Evolutionary conservation across 2,329 filamentous ascomycete genomes (phyloP).

Genomic region (Cercospora nicotianae): DNA sequence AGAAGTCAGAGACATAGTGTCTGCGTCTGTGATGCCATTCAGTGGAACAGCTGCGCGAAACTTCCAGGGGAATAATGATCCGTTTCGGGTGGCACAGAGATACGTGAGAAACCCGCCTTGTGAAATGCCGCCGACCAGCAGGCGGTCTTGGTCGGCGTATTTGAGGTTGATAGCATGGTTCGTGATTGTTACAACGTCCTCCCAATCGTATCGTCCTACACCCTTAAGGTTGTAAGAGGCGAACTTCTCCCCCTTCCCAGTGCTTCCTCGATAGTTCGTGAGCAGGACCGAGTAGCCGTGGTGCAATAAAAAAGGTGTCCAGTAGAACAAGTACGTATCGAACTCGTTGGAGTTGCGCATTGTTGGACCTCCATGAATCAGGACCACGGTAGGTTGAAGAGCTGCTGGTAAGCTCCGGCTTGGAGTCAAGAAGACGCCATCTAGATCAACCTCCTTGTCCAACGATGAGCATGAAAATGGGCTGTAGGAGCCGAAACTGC

Average conservation of each 20-base stretch:
- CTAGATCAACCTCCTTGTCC: constrained; percentile 36
- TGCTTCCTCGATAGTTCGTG: constrained; percentile 44
- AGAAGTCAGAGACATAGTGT: constrained; percentile 40
- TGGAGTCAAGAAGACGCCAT: constrained; percentile 36
- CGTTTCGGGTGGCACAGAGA: constrained; percentile 42
- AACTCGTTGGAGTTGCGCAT: constrained; percentile 36
- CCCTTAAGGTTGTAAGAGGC: constrained; percentile 36
- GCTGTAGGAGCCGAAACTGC: constrained; percentile 28
- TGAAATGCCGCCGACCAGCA: constrained; percentile 40
- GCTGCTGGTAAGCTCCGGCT: constrained; percentile 10
- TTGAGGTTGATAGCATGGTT: constrained; percentile 39
- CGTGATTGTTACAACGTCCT: constrained; percentile 41
- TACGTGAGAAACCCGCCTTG: constrained; percentile 37
- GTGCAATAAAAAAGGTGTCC: constrained; percentile 38
- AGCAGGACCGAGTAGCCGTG: constrained; percentile 44
- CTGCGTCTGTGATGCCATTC: constrained; percentile 42
- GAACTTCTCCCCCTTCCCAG: constrained; percentile 38
- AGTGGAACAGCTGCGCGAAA: constrained; percentile 43
- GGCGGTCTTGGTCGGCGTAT: constrained; percentile 35
- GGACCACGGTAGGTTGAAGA: constrained; percentile 39
- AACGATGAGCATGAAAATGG: constrained; percentile 32
- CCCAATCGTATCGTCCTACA: constrained; percentile 41
- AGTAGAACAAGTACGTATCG: constrained; percentile 33
- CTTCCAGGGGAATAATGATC: constrained; percentile 38
- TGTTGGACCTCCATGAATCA: constrained; percentile 43